Percentiles rank a stretch among this genome's conserved stretches.
Conservation (phyloP, 1,284 basidiomycete genomes). For the Puccinia brachypodii region DNA sequence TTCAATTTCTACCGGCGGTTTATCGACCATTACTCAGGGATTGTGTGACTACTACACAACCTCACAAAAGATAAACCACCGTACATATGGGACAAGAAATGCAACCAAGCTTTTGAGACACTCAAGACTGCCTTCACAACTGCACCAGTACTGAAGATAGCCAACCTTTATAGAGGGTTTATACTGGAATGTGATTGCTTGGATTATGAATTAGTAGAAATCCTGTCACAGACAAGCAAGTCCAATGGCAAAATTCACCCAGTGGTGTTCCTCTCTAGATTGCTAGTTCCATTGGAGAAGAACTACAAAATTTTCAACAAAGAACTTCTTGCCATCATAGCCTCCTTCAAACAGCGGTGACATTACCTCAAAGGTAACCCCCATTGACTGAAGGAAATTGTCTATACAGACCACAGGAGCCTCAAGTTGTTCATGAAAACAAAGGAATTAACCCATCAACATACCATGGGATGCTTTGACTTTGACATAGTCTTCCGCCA, state of each 20-base stretch:
- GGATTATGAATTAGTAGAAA: constrained; percentile 1
- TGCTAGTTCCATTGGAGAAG: neutral
- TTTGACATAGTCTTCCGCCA: neutral
- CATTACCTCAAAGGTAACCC: neutral
- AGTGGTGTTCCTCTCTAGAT: neutral
- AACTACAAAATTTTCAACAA: constrained; percentile 33
- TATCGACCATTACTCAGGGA: neutral
- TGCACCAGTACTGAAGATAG: constrained; percentile 5
- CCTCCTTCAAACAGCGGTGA: neutral
- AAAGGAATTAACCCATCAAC: neutral
- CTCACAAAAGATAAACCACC: neutral
- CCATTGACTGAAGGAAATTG: neutral
- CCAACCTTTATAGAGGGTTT: neutral
- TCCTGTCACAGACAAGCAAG: neutral
- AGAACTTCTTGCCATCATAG: constrained; percentile 4
- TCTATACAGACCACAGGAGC: constrained; percentile 16
- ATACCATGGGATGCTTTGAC: neutral
- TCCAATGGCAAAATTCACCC: neutral
- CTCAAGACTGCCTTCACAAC: neutral
- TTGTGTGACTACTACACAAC: neutral
- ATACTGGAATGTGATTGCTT: constrained; percentile 32
- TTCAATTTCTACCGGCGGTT: neutral
- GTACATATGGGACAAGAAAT: neutral
- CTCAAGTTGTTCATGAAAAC: constrained; percentile 18
- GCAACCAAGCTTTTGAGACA: neutral